These are phyloP conservation scores for Parastagonospora avenae DNA, from an alignment of 2,329 filamentous ascomycete genomes.

Conservation along the genomic window DNA sequence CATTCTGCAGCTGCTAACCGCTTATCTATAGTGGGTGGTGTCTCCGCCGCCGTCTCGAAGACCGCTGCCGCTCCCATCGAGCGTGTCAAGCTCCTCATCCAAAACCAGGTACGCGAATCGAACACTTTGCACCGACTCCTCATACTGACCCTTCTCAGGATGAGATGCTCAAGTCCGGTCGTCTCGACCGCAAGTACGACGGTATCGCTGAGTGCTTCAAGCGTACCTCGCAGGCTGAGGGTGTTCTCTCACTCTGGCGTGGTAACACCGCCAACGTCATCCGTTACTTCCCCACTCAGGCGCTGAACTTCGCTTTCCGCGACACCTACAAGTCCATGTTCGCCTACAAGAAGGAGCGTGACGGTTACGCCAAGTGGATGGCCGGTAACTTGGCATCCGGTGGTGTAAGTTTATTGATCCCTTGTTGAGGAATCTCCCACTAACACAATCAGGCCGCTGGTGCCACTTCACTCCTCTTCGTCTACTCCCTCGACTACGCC, in stretches of 20 bases:
- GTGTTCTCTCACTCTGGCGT: constrained; percentile 95
- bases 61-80: constrained; percentile 99
- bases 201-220: constrained; percentile 96
- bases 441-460: constrained; percentile 72
- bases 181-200: constrained; percentile 96
- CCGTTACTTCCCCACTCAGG: constrained; percentile 99
- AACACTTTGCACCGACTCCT: neutral
- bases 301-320: constrained; percentile 99
- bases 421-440: no score
- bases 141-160: constrained; percentile 65
- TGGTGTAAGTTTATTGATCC: constrained; percentile 74
- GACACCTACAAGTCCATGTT: constrained; percentile 99
- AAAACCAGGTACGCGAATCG: constrained; percentile 90
- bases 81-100: constrained; percentile 99
- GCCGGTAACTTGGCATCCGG: constrained; percentile 98
- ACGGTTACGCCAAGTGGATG: constrained; percentile 99
- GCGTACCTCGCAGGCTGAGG: constrained; percentile 87
- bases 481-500: constrained; percentile 99
- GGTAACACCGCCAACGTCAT: constrained; percentile 99
- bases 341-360: constrained; percentile 99
- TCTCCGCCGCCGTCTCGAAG: constrained; percentile 99
- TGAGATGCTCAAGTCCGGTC: constrained; percentile 99
- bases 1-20: constrained; percentile 48
- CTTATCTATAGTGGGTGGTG: constrained; percentile 86
- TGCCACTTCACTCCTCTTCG: constrained; percentile 99